Evolutionary conservation across 345 rosid genomes (phyloP).

Genomic region (Psidium friedrichsthalianum): DNA sequence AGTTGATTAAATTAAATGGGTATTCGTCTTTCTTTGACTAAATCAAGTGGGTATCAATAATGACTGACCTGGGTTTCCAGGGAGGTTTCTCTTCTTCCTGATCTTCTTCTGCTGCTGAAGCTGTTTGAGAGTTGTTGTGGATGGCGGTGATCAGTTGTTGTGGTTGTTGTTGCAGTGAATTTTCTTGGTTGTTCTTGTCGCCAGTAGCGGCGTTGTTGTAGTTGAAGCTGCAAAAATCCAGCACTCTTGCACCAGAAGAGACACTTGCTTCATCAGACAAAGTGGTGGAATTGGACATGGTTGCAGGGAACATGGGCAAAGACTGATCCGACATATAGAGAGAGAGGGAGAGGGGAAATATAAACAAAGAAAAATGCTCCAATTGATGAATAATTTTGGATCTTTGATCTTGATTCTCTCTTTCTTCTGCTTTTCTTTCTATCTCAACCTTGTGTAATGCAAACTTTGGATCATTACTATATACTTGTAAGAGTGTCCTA

Average conservation of each 20-base stretch:
- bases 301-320: conserved; percentile 52
- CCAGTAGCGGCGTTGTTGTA: background rate
- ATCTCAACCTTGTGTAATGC: background rate
- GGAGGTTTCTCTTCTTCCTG: conserved; percentile 81
- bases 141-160: conserved; percentile 12
- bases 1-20: background rate
- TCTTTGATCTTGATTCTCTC: background rate
- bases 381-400: background rate
- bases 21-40: background rate
- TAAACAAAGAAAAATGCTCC: conserved; percentile 7
- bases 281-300: conserved; percentile 49
- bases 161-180: background rate
- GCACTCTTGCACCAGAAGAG: conserved; percentile 45
- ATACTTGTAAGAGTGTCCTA: background rate
- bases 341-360: background rate
- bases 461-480: background rate
- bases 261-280: conserved; percentile 61
- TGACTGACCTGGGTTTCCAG: conserved; percentile 80
- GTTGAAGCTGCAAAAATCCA: conserved; percentile 36
- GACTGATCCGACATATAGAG: conserved; percentile 22
- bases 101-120: conserved; percentile 37
- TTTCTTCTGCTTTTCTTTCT: background rate
- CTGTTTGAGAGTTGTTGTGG: conserved; percentile 6
- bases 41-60: background rate
- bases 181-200: background rate